Evolutionary conservation across 192 early-diverging fungal genomes (phyloP).

Genomic region (Gamsiella multidivaricata): DNA sequence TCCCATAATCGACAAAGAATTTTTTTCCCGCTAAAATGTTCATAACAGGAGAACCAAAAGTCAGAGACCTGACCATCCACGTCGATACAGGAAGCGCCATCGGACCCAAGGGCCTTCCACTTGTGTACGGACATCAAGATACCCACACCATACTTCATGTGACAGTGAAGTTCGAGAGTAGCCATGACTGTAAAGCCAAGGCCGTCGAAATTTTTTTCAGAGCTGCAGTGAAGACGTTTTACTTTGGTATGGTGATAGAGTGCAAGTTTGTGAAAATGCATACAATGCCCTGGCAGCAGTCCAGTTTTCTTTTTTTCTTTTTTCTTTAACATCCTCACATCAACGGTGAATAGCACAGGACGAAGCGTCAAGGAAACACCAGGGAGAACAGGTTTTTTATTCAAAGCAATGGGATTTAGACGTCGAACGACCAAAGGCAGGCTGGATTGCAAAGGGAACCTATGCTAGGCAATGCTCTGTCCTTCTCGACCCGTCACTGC

Average conservation of each 20-base stretch:
- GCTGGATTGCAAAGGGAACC: conserved; percentile 17
- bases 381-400: conserved; percentile 18
- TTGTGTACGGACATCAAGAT: conserved; percentile 24
- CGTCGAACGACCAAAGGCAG: conserved; percentile 14
- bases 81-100: conserved; percentile 23
- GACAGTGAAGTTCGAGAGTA: conserved; percentile 18
- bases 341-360: conserved; percentile 9
- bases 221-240: conserved; percentile 9
- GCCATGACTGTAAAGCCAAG: conserved; percentile 19
- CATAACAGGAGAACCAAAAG: conserved; percentile 5
- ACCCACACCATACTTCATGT: conserved; percentile 7
- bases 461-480: conserved; percentile 26
- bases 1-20: too few relatives aligned
- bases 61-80: conserved; percentile 22
- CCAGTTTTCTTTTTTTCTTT: too few relatives aligned
- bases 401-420: conserved; percentile 21
- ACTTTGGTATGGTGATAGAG: conserved; percentile 6
- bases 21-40: not conserved
- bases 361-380: conserved; percentile 9
- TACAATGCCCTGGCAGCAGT: too few relatives aligned
- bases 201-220: conserved; percentile 23
- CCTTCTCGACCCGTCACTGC: conserved; percentile 12
- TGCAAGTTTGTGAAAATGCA: too few relatives aligned
- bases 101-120: conserved; percentile 18
- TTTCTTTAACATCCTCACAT: not conserved